Conservation (phyloP, 2,329 filamentous ascomycete genomes). For the Colletotrichum sp. region DNA sequence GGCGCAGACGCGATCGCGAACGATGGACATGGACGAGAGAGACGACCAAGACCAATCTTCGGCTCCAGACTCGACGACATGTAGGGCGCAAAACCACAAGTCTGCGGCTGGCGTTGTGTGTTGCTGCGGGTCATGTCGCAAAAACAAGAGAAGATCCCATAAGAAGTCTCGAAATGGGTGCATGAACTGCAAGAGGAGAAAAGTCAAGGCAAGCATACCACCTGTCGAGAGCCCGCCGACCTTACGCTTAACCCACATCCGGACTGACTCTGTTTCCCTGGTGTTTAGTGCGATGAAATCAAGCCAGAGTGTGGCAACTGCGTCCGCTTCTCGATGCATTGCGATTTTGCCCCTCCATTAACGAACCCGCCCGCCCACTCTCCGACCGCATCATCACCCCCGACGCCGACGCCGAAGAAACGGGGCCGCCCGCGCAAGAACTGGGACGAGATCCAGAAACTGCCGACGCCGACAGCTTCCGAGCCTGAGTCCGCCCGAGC, state of each 20-base stretch:
- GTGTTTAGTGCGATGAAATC: constrained; percentile 21
- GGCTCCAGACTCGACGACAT: neutral
- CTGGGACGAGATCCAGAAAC: constrained; percentile 12
- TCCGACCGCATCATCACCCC: neutral
- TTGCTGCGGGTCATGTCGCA: constrained; percentile 5
- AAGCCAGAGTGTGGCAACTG: constrained; percentile 22
- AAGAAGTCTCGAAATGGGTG: constrained; percentile 23
- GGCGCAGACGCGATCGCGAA: neutral
- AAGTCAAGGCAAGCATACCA: constrained; percentile 15
- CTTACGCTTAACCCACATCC: neutral
- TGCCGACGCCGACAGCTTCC: neutral
- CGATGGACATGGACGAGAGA: neutral
- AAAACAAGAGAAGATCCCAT: constrained; percentile 12
- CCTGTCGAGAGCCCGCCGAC: neutral
- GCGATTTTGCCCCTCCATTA: constrained; percentile 15
- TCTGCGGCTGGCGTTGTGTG: neutral
- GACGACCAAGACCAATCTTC: neutral
- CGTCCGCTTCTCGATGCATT: constrained; percentile 19
- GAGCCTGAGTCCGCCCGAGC: neutral
- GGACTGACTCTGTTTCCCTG: neutral
- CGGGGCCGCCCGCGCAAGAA: constrained; percentile 19
- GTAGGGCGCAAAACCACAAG: neutral
- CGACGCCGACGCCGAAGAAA: constrained; percentile 2
- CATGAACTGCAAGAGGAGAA: constrained; percentile 22
- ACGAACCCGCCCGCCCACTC: neutral